Conservation (phyloP, 2,329 filamentous ascomycete species). For the Xylaria sp. region DNA sequence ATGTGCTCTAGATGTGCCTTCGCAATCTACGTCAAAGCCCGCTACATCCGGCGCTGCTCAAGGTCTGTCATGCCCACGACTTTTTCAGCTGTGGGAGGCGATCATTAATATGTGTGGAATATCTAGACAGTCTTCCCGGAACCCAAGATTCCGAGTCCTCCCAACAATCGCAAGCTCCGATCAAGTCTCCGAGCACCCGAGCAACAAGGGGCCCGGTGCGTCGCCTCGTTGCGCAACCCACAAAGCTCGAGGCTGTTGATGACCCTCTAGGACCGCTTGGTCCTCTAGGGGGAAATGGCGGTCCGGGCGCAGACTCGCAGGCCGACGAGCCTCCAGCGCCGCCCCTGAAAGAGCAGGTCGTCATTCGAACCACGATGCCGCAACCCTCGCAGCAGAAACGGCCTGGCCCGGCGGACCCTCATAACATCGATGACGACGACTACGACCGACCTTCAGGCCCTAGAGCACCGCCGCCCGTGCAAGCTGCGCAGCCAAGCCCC, state of each 20-base stretch:
- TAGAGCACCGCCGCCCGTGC: conserved; percentile 74
- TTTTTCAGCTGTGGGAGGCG: not conserved
- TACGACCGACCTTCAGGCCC: conserved; percentile 61
- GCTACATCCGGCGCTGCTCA: conserved; percentile 44
- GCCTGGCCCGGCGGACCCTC: conserved; percentile 63
- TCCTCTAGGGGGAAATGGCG: conserved; percentile 65
- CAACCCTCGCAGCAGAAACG: conserved; percentile 55
- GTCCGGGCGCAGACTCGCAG: conserved; percentile 49
- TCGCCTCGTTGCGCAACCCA: conserved; percentile 78
- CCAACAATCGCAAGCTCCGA: conserved; percentile 48
- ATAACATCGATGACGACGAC: conserved; percentile 80
- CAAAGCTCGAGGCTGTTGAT: conserved; percentile 79
- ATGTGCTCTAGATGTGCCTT: conserved; percentile 54
- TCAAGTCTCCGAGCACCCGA: conserved; percentile 46
- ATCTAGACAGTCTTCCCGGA: conserved; percentile 42
- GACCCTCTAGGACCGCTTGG: conserved; percentile 84
- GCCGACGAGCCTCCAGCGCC: conserved; percentile 72
- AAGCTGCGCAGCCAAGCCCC: conserved; percentile 65
- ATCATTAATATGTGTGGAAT: conserved; percentile 32
- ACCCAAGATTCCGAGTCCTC: conserved; percentile 47
- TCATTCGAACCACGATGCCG: conserved; percentile 69
- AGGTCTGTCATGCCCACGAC: conserved; percentile 39
- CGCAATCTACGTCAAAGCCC: conserved; percentile 50
- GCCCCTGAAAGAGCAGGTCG: conserved; percentile 73
- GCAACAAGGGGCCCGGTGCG: conserved; percentile 55